Conservation (phyloP, 1,139 yeast genomes). For the Blastobotrys aristatus region DNA sequence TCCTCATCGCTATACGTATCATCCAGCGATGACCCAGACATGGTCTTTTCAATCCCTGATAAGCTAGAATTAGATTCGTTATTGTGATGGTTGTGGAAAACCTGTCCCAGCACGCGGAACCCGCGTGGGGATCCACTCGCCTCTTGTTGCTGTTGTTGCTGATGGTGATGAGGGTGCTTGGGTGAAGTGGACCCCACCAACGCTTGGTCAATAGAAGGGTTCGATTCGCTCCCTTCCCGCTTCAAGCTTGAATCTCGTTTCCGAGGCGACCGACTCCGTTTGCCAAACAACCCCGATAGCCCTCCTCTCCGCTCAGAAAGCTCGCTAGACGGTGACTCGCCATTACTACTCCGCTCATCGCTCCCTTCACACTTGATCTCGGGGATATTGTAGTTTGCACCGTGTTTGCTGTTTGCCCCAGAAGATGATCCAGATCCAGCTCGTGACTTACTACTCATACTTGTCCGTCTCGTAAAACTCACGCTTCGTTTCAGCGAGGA, state of each 20-base stretch:
- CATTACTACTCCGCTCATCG: not conserved
- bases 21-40: conserved; percentile 20
- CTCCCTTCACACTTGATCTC: not conserved
- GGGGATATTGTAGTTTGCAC: not conserved
- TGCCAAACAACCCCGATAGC: conserved; percentile 5
- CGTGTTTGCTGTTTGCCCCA: not conserved
- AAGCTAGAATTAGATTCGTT: conserved; percentile 26
- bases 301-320: conserved; percentile 10
- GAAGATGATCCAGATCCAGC: conserved; percentile 21
- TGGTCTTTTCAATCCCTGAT: conserved; percentile 17
- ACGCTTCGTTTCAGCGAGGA: conserved; percentile 23
- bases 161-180: not conserved
- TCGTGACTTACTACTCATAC: conserved; percentile 13
- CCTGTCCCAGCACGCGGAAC: not conserved
- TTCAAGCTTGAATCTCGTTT: conserved; percentile 7
- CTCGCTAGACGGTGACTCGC: conserved; percentile 10
- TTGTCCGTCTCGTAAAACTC: conserved; percentile 20
- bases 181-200: conserved; percentile 18
- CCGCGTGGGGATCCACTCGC: conserved; percentile 3
- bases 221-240: conserved; percentile 10
- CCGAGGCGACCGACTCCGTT: conserved; percentile 6
- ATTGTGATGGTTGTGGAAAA: conserved; percentile 18
- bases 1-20: conserved; percentile 6
- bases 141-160: not conserved
- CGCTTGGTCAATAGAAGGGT: conserved; percentile 25